A percentile compares a stretch with the other conserved stretches of the same genome.
Conservation (phyloP, 768 basidiomycete genomes). For the Leucosporidium creatinivorum region DNA sequence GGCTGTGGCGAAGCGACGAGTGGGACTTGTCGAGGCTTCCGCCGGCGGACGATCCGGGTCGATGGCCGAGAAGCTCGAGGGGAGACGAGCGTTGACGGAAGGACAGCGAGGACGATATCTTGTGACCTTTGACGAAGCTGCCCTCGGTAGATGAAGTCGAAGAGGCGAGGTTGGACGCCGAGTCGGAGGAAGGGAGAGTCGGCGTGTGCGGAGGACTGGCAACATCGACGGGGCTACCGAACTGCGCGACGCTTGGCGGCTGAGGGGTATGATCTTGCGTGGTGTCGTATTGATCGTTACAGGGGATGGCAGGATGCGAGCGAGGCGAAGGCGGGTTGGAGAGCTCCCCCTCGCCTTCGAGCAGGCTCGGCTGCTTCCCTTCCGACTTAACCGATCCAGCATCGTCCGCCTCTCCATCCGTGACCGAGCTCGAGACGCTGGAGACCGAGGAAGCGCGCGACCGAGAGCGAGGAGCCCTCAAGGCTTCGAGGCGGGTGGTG, state of each 20-base stretch:
- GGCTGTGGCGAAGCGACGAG: slow-evolving; percentile 19
- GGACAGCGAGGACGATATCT: slow-evolving; percentile 10
- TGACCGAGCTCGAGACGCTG: background rate
- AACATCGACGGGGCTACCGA: background rate
- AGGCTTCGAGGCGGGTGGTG: slow-evolving; percentile 3
- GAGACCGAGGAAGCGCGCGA: background rate
- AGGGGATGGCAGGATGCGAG: background rate
- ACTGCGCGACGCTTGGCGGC: background rate
- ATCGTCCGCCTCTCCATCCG: background rate
- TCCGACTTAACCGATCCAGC: background rate
- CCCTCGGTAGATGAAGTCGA: background rate
- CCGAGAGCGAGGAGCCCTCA: background rate
- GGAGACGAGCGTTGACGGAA: background rate
- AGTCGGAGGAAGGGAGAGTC: background rate
- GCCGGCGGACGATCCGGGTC: slow-evolving; percentile 15
- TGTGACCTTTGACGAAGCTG: background rate
- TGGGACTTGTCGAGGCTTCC: slow-evolving; percentile 17
- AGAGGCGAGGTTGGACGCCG: background rate
- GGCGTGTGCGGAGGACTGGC: background rate
- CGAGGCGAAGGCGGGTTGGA: slow-evolving; percentile 27
- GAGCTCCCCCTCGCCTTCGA: slow-evolving; percentile 28
- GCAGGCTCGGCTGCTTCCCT: background rate
- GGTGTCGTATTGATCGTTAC: background rate
- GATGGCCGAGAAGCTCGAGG: slow-evolving; percentile 9
- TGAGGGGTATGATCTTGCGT: background rate